These are phyloP conservation scores for Thraustochytrium sp. DNA, from an alignment of 352 stramenopile species.

Conservation along the genomic window DNA sequence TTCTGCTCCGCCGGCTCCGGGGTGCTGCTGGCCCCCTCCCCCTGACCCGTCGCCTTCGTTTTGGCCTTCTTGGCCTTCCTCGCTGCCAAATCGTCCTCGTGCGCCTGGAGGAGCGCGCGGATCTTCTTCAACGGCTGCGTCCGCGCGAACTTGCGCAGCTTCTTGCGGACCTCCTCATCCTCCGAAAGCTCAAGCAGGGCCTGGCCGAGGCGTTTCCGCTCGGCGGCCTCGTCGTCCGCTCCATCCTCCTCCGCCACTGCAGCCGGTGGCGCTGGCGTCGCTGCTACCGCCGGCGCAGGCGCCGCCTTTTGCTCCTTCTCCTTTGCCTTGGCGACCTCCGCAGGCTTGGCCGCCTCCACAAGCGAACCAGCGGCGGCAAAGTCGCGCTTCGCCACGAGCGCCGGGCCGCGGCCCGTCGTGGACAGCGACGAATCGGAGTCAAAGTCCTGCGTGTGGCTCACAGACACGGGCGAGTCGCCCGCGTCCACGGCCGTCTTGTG, in stretches of 20 bases:
- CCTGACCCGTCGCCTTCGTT: background rate
- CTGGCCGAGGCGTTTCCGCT: background rate
- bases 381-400: background rate
- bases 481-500: background rate
- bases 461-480: background rate
- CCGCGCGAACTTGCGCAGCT: background rate
- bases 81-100: background rate
- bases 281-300: too few relatives aligned
- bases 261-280: too few relatives aligned
- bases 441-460: background rate
- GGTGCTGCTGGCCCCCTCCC: background rate
- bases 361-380: background rate
- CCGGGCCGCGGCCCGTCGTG: background rate
- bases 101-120: background rate
- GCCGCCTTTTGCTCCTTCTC: background rate
- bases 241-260: background rate
- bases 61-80: background rate
- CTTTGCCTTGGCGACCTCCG: background rate
- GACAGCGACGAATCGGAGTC: slow-evolving; percentile 8
- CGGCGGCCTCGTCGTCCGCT: background rate
- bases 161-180: background rate
- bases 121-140: background rate
- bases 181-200: background rate
- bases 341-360: background rate
- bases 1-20: background rate